Conservation (phyloP, 1,284 basidiomycete species). For the Ustanciosporium gigantosporum region DNA sequence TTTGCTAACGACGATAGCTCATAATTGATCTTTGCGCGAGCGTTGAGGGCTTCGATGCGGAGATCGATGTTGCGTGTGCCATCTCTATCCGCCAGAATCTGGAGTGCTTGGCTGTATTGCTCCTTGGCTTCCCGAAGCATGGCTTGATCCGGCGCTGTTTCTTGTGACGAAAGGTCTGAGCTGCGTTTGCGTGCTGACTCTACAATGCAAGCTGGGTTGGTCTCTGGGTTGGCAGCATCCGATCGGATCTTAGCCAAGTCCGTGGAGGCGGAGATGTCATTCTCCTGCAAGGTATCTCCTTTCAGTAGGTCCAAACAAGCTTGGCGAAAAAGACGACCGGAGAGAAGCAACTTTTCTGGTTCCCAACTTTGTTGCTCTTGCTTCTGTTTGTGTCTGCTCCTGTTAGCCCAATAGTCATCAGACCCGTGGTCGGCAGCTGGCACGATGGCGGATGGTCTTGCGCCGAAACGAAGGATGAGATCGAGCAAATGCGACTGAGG, state of each 20-base stretch:
- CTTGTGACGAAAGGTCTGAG: too few species aligned
- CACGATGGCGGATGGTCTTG: conserved; percentile 1
- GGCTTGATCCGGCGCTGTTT: neutral
- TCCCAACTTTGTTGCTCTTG: conserved; percentile 1
- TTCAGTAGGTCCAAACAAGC: conserved; percentile 10
- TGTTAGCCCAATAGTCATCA: neutral
- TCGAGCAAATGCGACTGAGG: neutral
- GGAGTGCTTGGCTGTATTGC: conserved; percentile 14
- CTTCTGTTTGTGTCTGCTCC: too few species aligned
- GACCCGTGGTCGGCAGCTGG: neutral
- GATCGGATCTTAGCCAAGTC: neutral
- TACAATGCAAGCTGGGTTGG: conserved; percentile 9
- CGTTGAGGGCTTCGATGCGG: conserved; percentile 16
- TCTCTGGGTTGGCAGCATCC: conserved; percentile 17
- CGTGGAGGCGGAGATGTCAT: neutral
- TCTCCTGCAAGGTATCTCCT: too few species aligned
- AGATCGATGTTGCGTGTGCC: conserved; percentile 18
- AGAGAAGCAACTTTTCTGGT: neutral
- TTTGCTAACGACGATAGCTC: conserved; percentile 12
- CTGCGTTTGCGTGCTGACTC: neutral
- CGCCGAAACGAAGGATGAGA: neutral
- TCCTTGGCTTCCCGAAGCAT: conserved; percentile 10
- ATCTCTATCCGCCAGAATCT: conserved; percentile 14
- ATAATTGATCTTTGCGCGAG: conserved; percentile 18
- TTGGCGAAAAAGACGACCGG: conserved; percentile 10